A percentile compares a stretch with the other conserved stretches of the same genome.
Evolutionary conservation across 2,329 filamentous ascomycete genomes (phyloP).

Genomic region (Sporothrix brasiliensis): DNA sequence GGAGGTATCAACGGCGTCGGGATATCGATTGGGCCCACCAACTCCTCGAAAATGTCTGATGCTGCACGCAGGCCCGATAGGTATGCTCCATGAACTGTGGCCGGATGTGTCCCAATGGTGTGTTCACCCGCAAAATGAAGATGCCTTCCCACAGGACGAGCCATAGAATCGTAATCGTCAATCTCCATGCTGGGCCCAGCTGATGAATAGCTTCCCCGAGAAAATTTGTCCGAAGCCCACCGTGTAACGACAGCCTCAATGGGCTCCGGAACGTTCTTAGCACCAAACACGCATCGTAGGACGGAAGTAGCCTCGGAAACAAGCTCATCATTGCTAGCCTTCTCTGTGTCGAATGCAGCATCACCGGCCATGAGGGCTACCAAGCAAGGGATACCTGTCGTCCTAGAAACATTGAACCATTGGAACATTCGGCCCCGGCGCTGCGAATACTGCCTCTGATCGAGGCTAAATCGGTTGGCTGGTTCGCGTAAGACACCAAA

Average conservation of each 20-base stretch:
- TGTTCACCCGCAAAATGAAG: conserved; percentile 96
- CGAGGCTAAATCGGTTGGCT: conserved; percentile 67
- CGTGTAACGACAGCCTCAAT: conserved; percentile 86
- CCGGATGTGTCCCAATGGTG: conserved; percentile 92
- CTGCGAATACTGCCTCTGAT: conserved; percentile 76
- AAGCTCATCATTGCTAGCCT: conserved; percentile 71
- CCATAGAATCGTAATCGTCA: conserved; percentile 93
- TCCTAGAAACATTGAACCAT: conserved; percentile 95
- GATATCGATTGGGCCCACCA: conserved; percentile 80
- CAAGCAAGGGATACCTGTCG: conserved; percentile 82
- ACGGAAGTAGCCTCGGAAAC: conserved; percentile 79
- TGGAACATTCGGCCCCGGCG: conserved; percentile 92
- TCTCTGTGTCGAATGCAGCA: conserved; percentile 85
- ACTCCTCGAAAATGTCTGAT: conserved; percentile 76
- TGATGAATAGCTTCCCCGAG: conserved; percentile 93
- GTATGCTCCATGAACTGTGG: conserved; percentile 96
- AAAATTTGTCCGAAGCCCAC: conserved; percentile 89
- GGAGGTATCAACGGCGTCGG: conserved; percentile 73
- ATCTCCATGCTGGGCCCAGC: conserved; percentile 79
- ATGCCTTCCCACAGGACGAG: conserved; percentile 72
- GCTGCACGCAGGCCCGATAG: conserved; percentile 89
- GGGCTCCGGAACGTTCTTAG: conserved; percentile 68
- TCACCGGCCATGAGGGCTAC: conserved; percentile 96
- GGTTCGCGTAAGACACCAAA: conserved; percentile 87
- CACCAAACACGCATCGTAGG: conserved; percentile 73